Evolutionary conservation across 441 rosid species (phyloP).

Genomic region (Bocquillonia castaneifolia): DNA sequence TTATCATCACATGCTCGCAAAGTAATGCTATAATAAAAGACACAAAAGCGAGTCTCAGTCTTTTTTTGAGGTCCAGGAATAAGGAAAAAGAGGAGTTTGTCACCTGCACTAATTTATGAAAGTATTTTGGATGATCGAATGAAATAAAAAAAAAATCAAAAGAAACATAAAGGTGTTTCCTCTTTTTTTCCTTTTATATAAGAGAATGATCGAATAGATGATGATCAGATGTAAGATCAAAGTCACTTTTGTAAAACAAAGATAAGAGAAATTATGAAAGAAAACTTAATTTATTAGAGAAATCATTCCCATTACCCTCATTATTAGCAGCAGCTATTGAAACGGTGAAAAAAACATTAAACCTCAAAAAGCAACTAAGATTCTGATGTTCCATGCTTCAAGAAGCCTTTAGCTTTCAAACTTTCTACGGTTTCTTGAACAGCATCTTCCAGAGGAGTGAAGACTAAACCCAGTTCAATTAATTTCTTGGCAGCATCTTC

Average conservation of each 20-base stretch:
- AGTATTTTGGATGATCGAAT: not conserved
- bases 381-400: conserved; percentile 19
- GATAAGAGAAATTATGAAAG: not conserved
- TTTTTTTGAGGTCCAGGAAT: conserved; percentile 12
- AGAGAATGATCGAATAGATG: no score
- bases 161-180: not conserved
- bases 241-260: not conserved
- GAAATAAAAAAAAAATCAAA: not conserved
- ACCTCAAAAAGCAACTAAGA: conserved; percentile 14
- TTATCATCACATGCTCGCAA: conserved; percentile 19
- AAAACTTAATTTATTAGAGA: conserved; percentile 10
- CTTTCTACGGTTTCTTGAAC: conserved; percentile 57
- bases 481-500: conserved; percentile 70
- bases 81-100: not conserved
- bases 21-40: conserved; percentile 6
- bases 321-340: conserved; percentile 6
- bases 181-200: no score
- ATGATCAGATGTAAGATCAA: conserved; percentile 12
- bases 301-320: conserved; percentile 11
- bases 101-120: not conserved
- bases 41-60: conserved; percentile 9
- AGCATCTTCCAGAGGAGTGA: conserved; percentile 61
- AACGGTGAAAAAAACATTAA: not conserved
- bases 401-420: conserved; percentile 54
- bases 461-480: conserved; percentile 53